phyloP scores from a whole-genome alignment of 176 grass and related monocot genomes.

The Carex scoparia region DNA sequence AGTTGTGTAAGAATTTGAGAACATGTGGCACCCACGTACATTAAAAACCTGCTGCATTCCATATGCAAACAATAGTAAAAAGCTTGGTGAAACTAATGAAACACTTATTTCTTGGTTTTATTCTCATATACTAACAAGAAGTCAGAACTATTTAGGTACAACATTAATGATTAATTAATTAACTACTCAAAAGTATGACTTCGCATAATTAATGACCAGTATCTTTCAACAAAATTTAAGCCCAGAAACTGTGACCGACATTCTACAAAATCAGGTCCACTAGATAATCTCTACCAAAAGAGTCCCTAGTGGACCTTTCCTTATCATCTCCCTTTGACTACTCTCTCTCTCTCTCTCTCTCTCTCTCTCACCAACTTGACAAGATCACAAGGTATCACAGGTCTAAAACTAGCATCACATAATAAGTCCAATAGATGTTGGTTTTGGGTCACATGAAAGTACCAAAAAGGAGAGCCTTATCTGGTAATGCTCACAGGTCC shows the following conservation, averaged over 20 bases:
- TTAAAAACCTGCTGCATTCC: not conserved
- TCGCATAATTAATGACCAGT: conserved; percentile 3
- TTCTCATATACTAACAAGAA: not conserved
- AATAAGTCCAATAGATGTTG: conserved; percentile 47
- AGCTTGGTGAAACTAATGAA: no score
- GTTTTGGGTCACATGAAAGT: conserved; percentile 75
- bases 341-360: not conserved
- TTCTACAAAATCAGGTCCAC: conserved; percentile 15
- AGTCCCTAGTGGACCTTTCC: conserved; percentile 6
- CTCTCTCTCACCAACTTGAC: conserved; percentile 1
- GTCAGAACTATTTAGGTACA: not conserved
- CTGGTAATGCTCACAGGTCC: conserved; percentile 24
- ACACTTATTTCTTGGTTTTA: not conserved
- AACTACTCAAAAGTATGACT: not conserved
- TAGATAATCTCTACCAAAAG: not conserved
- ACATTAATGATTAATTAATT: not conserved
- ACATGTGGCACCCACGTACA: not conserved
- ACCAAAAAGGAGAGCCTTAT: conserved; percentile 39
- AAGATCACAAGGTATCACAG: conserved; percentile 43
- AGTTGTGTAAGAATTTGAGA: not conserved
- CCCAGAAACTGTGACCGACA: not conserved
- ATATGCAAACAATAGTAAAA: conserved; percentile 6
- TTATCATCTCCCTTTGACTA: conserved; percentile 25
- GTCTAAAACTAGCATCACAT: conserved; percentile 49
- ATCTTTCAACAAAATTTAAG: conserved; percentile 14